A percentile compares a stretch with the other conserved stretches of the same genome.
phyloP scores from a whole-genome alignment of 1,139 yeast species.

The Kurtzmaniella quercitrusa region DNA sequence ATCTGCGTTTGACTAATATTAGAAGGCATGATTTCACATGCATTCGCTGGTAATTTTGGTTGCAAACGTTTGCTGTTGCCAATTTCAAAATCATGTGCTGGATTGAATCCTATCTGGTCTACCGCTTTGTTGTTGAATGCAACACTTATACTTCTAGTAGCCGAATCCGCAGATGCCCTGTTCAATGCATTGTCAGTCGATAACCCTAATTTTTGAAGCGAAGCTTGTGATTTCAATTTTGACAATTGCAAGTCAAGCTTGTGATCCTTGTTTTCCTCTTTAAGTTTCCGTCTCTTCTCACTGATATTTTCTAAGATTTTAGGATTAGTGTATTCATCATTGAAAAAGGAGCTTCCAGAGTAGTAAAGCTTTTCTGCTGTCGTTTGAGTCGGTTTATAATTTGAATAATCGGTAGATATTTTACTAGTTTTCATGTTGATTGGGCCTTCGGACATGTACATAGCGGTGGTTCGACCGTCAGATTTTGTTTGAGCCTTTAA shows the following conservation, averaged over 20 bases:
- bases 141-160: constrained; percentile 15
- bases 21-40: not conserved
- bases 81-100: constrained; percentile 22
- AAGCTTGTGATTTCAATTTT: constrained; percentile 16
- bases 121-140: constrained; percentile 38
- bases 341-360: constrained; percentile 44
- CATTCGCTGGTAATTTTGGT: not conserved
- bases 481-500: constrained; percentile 25
- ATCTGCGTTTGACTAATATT: too few relatives aligned
- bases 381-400: constrained; percentile 7
- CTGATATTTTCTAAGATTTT: constrained; percentile 36
- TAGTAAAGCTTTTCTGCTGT: constrained; percentile 12
- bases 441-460: constrained; percentile 19
- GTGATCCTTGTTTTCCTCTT: constrained; percentile 31
- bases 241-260: constrained; percentile 28
- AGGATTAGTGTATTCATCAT: constrained; percentile 46
- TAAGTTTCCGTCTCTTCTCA: constrained; percentile 28
- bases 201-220: constrained; percentile 15
- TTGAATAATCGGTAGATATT: constrained; percentile 8
- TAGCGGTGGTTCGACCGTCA: constrained; percentile 20
- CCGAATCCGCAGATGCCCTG: not conserved
- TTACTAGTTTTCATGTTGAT: constrained; percentile 26
- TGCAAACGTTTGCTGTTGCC: not conserved
- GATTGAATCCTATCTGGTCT: constrained; percentile 49
- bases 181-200: constrained; percentile 13